These are phyloP conservation scores for Isabelozyma rhagii DNA, from an alignment of 805 yeast species.

Conservation along the genomic window DNA sequence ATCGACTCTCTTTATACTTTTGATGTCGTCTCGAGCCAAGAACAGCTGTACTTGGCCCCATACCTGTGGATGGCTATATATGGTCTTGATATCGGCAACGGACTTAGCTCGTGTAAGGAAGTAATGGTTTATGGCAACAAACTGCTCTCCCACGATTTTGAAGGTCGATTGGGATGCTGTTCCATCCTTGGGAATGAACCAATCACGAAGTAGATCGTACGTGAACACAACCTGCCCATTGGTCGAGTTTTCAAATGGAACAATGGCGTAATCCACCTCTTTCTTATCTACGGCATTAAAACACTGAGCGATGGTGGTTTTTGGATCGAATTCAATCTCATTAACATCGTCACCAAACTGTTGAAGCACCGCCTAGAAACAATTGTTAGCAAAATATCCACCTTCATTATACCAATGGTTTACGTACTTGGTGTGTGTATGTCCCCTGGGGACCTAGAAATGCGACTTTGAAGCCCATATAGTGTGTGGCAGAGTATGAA, in stretches of 20 bases:
- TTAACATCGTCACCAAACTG: slow-evolving; percentile 43
- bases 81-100: slow-evolving; percentile 45
- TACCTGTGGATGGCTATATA: slow-evolving; percentile 95
- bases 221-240: slow-evolving; percentile 91
- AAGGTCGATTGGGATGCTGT: slow-evolving; percentile 20
- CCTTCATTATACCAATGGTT: background rate
- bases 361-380: slow-evolving; percentile 42
- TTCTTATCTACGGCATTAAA: slow-evolving; percentile 48
- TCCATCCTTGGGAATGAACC: slow-evolving; percentile 36
- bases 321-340: slow-evolving; percentile 27
- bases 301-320: slow-evolving; percentile 55
- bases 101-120: slow-evolving; percentile 49
- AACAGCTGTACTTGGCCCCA: slow-evolving; percentile 88
- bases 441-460: slow-evolving; percentile 91
- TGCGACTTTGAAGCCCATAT: slow-evolving; percentile 46
- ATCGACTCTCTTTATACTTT: slow-evolving; percentile 49
- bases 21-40: slow-evolving; percentile 30
- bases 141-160: slow-evolving; percentile 70
- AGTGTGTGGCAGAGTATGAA: background rate
- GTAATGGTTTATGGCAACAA: slow-evolving; percentile 79
- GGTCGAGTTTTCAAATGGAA: slow-evolving; percentile 92
- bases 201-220: slow-evolving; percentile 74
- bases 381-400: background rate
- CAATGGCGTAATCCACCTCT: slow-evolving; percentile 64
- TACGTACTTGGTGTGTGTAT: slow-evolving; percentile 78